These are phyloP conservation scores for Phytomonas francai DNA, from an alignment of 208 protist genomes.

Conservation along the genomic window DNA sequence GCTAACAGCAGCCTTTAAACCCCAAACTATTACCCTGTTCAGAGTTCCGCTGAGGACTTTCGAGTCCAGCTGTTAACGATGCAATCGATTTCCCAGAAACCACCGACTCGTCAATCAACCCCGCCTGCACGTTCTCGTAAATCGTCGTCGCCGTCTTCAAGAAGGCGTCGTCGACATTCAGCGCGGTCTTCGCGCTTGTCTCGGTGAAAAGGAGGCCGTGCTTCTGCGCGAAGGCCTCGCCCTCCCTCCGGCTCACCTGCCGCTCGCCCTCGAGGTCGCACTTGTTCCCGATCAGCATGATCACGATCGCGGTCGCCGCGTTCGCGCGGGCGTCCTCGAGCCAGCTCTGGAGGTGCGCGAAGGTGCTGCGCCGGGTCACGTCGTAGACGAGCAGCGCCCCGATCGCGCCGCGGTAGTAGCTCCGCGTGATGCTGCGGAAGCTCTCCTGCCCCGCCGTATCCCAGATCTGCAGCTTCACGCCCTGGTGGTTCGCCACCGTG, in stretches of 20 bases:
- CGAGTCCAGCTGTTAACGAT: too few relatives aligned
- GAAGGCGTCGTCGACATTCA: constrained; percentile 96
- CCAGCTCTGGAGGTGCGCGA: constrained; percentile 96
- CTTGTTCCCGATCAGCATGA: constrained; percentile 99
- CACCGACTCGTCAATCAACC: constrained; percentile 79
- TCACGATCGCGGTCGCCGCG: constrained; percentile 94
- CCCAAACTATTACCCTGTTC: constrained; percentile 3
- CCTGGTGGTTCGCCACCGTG: constrained; percentile 90
- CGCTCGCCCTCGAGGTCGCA: constrained; percentile 93
- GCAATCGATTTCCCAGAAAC: constrained; percentile 48
- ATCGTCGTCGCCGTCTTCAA: constrained; percentile 92
- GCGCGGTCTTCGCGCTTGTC: constrained; percentile 97
- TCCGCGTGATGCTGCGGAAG: constrained; percentile 98
- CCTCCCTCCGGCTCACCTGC: constrained; percentile 93
- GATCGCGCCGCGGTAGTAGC: constrained; percentile 98
- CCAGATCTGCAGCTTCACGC: constrained; percentile 99
- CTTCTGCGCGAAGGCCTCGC: constrained; percentile 92
- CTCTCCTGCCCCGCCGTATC: constrained; percentile 96
- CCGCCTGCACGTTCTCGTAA: constrained; percentile 94
- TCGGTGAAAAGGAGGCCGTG: constrained; percentile 97
- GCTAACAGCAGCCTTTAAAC: constrained; percentile 5
- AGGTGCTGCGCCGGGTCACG: constrained; percentile 95
- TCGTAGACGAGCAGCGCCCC: constrained; percentile 98
- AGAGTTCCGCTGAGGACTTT: too few relatives aligned
- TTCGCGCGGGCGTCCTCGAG: constrained; percentile 96